Conservation (phyloP, 768 basidiomycete species). For the Russula griseocarnosa region DNA sequence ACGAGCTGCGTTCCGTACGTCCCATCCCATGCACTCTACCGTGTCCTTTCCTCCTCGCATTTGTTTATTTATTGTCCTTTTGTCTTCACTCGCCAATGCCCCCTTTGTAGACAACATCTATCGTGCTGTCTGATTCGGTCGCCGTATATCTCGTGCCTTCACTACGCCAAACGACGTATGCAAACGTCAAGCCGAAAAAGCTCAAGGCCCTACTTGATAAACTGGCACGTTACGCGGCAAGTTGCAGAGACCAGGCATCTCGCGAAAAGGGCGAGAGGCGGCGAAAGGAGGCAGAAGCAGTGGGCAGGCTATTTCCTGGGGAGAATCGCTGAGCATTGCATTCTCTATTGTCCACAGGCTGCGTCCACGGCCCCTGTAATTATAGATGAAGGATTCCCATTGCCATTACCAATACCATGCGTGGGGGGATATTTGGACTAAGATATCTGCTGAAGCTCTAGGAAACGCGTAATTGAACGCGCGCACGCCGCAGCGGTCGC, state of each 20-base stretch:
- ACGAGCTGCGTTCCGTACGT: constrained; percentile 74
- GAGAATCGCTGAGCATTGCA: constrained; percentile 48
- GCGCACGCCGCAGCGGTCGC: constrained; percentile 18
- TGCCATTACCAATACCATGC: constrained; percentile 24
- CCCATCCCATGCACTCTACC: not conserved
- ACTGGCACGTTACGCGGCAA: constrained; percentile 61
- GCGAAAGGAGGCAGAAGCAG: constrained; percentile 71
- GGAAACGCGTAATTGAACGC: constrained; percentile 21
- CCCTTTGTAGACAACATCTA: constrained; percentile 54
- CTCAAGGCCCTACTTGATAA: constrained; percentile 76
- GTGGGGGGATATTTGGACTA: constrained; percentile 21
- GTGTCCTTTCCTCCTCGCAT: no score
- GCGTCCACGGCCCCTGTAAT: not conserved
- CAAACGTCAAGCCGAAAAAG: constrained; percentile 62
- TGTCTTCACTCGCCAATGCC: not conserved
- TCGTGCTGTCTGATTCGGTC: constrained; percentile 68
- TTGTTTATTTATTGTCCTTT: not conserved
- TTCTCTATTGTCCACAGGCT: not conserved
- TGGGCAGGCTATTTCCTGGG: constrained; percentile 70
- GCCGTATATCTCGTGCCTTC: constrained; percentile 75
- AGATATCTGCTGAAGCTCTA: constrained; percentile 28
- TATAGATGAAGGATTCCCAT: constrained; percentile 23
- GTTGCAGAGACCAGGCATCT: constrained; percentile 53
- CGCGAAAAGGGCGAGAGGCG: constrained; percentile 69
- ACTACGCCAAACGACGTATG: constrained; percentile 62